Evolutionary conservation across 2,329 filamentous ascomycete species (phyloP).

Genomic region (Colletotrichum neosansevieriae): DNA sequence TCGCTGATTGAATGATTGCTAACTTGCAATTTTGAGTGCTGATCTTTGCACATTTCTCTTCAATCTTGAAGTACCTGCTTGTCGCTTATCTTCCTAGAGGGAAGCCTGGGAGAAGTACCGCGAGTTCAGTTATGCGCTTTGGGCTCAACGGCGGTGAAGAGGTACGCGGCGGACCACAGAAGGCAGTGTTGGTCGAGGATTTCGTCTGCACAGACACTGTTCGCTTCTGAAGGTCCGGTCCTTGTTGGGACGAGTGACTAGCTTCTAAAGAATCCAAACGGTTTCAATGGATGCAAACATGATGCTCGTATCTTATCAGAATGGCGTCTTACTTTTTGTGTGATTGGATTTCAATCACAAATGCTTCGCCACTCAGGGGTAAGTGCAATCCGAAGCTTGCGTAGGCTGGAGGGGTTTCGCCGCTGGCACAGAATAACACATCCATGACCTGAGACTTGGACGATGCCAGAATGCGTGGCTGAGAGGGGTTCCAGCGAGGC

Average conservation of each 20-base stretch:
- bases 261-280: conserved; percentile 6
- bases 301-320: not conserved
- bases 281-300: not conserved
- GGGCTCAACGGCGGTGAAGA: not conserved
- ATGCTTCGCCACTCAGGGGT: conserved; percentile 17
- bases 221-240: not conserved
- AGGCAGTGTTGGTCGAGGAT: too few species aligned
- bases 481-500: not conserved
- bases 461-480: not conserved
- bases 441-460: conserved; percentile 16
- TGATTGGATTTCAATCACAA: conserved; percentile 1
- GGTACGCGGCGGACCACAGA: not conserved
- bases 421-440: not conserved
- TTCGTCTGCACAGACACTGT: conserved; percentile 25
- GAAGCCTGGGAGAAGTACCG: not conserved
- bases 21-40: not conserved
- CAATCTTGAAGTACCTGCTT: not conserved
- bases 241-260: conserved; percentile 31
- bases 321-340: not conserved
- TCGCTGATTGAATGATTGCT: not conserved
- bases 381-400: not conserved
- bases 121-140: not conserved
- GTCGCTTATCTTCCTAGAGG: not conserved
- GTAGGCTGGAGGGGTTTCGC: not conserved
- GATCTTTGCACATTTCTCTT: not conserved